Evolutionary conservation across 768 basidiomycete species (phyloP).

Genomic region (Coprinopsis strossmayeri): DNA sequence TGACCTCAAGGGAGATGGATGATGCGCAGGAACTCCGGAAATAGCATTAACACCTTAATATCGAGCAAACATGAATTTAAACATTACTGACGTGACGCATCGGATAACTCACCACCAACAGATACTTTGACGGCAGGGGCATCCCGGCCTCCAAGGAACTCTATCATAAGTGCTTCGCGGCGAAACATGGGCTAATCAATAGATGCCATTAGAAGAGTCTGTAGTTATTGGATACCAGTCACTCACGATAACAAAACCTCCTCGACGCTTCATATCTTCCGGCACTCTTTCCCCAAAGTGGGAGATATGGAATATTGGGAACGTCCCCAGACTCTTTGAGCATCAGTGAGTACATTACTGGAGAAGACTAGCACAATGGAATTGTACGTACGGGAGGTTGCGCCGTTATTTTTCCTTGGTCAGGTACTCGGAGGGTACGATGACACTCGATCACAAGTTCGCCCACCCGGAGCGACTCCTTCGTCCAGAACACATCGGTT

Average conservation of each 20-base stretch:
- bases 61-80: no score
- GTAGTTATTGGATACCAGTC: not conserved
- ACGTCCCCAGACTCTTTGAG: constrained; percentile 8
- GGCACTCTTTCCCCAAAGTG: constrained; percentile 7
- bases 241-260: constrained; percentile 12
- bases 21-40: no score
- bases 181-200: constrained; percentile 13
- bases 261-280: constrained; percentile 9
- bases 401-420: not conserved
- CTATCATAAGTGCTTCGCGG: constrained; percentile 14
- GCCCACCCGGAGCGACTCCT: not conserved
- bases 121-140: constrained; percentile 12
- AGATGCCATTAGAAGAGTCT: not conserved
- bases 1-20: not conserved
- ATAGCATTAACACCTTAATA: no score
- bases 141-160: constrained; percentile 1
- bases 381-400: constrained; percentile 5
- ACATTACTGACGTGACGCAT: no score
- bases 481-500: constrained; percentile 5
- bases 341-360: not conserved
- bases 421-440: constrained; percentile 15
- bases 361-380: not conserved
- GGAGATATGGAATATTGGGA: constrained; percentile 10
- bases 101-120: no score
- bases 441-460: constrained; percentile 10